Conservation (phyloP, 2,329 filamentous ascomycete species). For the Shiraia bambusicola region DNA sequence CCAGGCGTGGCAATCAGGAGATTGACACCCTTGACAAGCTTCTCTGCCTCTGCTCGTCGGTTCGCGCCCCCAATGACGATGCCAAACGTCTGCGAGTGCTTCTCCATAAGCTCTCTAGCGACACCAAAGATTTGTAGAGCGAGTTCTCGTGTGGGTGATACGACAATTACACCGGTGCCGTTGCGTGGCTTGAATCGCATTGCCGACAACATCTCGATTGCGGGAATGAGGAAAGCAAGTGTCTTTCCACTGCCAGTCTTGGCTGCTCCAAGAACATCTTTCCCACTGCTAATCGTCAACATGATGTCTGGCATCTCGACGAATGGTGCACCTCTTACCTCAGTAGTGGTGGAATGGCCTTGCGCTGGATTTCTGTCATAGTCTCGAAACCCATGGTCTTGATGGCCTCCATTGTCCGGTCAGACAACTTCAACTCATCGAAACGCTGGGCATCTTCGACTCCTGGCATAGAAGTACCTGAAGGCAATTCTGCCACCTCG, state of each 20-base stretch:
- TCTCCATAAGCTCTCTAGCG: constrained; percentile 85
- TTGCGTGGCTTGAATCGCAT: constrained; percentile 94
- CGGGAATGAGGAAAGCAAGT: constrained; percentile 88
- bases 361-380: constrained; percentile 93
- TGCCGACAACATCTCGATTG: constrained; percentile 87
- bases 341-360: constrained; percentile 82
- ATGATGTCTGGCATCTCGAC: too few species aligned
- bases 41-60: constrained; percentile 84
- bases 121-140: constrained; percentile 96
- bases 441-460: constrained; percentile 71
- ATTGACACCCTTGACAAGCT: constrained; percentile 92
- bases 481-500: constrained; percentile 53
- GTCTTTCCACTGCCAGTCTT: constrained; percentile 98
- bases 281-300: constrained; percentile 52
- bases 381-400: constrained; percentile 88
- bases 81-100: constrained; percentile 92
- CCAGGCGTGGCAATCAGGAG: constrained; percentile 92
- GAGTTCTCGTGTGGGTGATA: constrained; percentile 90
- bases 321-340: constrained; percentile 46
- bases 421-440: constrained; percentile 78
- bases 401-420: constrained; percentile 86
- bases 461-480: constrained; percentile 58
- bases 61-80: constrained; percentile 97
- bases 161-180: constrained; percentile 79
- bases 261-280: constrained; percentile 90